Percentiles rank a stretch among this genome's conserved stretches.
Conservation (phyloP, 306 rosid genomes). For the Sindora glabra region DNA sequence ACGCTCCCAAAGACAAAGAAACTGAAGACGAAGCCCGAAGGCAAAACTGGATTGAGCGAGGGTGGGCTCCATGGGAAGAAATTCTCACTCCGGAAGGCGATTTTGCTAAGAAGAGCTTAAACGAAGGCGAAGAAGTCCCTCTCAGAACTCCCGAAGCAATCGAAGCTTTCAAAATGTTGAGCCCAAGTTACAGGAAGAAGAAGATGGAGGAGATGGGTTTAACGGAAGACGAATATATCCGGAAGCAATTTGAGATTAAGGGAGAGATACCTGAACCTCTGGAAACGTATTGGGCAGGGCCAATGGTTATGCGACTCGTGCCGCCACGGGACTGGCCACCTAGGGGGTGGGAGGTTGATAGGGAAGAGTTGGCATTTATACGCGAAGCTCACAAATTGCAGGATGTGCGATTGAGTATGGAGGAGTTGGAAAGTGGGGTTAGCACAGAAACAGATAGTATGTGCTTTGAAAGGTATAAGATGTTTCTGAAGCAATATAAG, state of each 20-base stretch:
- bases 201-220: constrained; percentile 76
- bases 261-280: constrained; percentile 71
- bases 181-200: constrained; percentile 62
- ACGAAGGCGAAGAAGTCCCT: constrained; percentile 90
- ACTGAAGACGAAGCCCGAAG: constrained; percentile 82
- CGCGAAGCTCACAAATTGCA: constrained; percentile 70
- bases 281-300: constrained; percentile 55
- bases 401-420: constrained; percentile 49
- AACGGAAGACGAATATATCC: constrained; percentile 64
- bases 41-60: constrained; percentile 86
- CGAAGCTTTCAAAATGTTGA: constrained; percentile 84
- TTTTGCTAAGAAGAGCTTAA: constrained; percentile 75
- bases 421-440: constrained; percentile 39
- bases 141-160: constrained; percentile 79
- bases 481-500: constrained; percentile 77
- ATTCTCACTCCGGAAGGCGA: constrained; percentile 79
- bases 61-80: constrained; percentile 99
- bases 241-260: constrained; percentile 65
- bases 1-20: constrained; percentile 57
- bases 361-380: constrained; percentile 67
- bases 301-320: constrained; percentile 50
- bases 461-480: constrained; percentile 78
- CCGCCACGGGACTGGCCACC: constrained; percentile 99
- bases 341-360: constrained; percentile 81
- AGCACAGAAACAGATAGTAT: constrained; percentile 38